Base-by-base conservation (phyloP, 768 basidiomycete genomes). In the Royoungia palumana region DNA sequence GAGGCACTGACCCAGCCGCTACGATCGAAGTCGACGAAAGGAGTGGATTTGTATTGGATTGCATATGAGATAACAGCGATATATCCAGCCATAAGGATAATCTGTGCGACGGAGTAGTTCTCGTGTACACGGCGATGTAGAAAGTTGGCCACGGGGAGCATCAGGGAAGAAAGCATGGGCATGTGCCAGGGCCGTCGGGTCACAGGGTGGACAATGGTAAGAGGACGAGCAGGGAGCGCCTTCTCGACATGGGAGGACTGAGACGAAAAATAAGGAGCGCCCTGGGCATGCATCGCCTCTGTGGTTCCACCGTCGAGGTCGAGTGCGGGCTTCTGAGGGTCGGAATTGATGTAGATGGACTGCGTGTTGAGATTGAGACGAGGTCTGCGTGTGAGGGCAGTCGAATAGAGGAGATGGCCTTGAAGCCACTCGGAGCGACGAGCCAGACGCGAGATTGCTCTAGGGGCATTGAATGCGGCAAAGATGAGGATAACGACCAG, bases 1-100 rank as follows among this genome's bases (percentile, higher is more conserved):
- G 82, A 76, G 22, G 72, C 60, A 9, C 75, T 68, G 12, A 88
- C 65, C 70, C 71, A 81, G 2, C 77, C 83, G 7, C 74, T 66
- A 10, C 82, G 76, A 2, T 69, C 48, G 14, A 71, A 64, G 57
- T 82, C 76, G 20, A 65, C 66, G 59, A 86, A 82, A 3, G 80
- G 73, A 24, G 57, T 75, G 2, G 80, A 78, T 30, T 68, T 65
- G 62, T 75, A 75, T 43, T 84, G 71, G 0, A 72, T 70, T n/a
- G 73, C 75, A 52, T 77, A 81, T 20, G 76, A 30, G 44, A 57
- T 76, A 46, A 56, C 72, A 55, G 42, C 58, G 36, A 74, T 70
- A 60, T 87, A 87, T 11, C 65, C 60, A 2, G 66, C 24, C 55
- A 79, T 70, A 47, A 81, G 51, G 24, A 75, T 48, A 19, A 70